A percentile compares a stretch with the other conserved stretches of the same genome.
Conservation (phyloP, 2,329 filamentous ascomycete genomes). For the Bipolaris cookei region DNA sequence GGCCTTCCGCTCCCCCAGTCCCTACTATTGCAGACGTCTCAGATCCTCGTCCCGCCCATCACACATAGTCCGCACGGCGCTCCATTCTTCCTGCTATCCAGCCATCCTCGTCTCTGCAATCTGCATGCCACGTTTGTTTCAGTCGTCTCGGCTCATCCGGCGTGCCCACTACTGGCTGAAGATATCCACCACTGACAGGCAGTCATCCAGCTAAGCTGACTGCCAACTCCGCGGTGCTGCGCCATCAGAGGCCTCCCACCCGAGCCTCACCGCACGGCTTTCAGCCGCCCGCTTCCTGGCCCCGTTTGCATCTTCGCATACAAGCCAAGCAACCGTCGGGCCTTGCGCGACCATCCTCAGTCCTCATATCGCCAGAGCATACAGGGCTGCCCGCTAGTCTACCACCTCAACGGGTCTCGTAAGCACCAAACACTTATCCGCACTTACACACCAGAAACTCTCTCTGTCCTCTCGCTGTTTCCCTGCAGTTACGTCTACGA, state of each 20-base stretch:
- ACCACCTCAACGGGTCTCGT: constrained; percentile 44
- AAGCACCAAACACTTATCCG: constrained; percentile 42
- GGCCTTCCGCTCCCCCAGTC: constrained; percentile 40
- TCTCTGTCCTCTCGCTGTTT: constrained; percentile 30
- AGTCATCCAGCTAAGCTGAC: constrained; percentile 44
- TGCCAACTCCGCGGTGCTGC: constrained; percentile 31
- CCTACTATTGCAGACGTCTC: constrained; percentile 41
- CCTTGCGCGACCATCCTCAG: constrained; percentile 45
- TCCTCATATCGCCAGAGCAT: constrained; percentile 37
- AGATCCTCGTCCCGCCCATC: constrained; percentile 33
- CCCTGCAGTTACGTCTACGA: constrained; percentile 40
- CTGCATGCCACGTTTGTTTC: constrained; percentile 33
- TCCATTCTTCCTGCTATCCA: constrained; percentile 26
- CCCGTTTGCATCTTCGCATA: constrained; percentile 28
- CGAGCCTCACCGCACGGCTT: constrained; percentile 39
- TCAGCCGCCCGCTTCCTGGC: constrained; percentile 29
- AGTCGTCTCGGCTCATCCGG: constrained; percentile 27
- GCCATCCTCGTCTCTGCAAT: constrained; percentile 26
- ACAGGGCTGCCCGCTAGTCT: constrained; percentile 40
- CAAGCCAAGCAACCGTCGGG: constrained; percentile 33
- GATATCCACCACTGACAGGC: constrained; percentile 25
- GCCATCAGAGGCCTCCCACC: constrained; percentile 37
- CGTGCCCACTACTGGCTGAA: constrained; percentile 26
- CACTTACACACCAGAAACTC: constrained; percentile 27
- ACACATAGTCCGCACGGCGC: constrained; percentile 33